Evolutionary conservation across 345 rosid genomes (phyloP), one percentile per base, ranked within the genome.

Genomic region (Camelina neglecta): DNA sequence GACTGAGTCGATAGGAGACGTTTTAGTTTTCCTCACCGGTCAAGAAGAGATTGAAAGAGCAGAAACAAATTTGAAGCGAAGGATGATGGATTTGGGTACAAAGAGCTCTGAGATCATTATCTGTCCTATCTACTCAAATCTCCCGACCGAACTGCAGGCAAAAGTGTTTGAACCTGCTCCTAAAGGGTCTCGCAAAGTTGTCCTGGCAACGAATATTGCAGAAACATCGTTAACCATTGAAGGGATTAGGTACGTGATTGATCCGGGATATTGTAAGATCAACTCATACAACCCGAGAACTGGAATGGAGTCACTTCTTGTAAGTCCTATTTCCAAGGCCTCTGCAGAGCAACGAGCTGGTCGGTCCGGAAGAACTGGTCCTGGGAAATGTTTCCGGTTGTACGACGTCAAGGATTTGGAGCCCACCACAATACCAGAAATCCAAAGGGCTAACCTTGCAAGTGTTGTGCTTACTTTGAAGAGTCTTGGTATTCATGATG

Each of bases 31-130:
- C 60, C 74, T 94, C 29, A 94, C 98, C 35, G 98, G 98, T 68
- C 98, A 94, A 78, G 98, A 94, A 79, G 98, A 94, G 86, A 94
- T 94, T 71, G 98, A 94, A 84, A 84, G 89, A 16, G 96, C 89
- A 3, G 97, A 92, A 69, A 90, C 88, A 77, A 86, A 73, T 73
- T 78, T 94, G 84, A 92, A 87, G 83, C 85, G 72, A 39, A 82
- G 86, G 80, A 90, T 87, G 67, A 87, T 82, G 75, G 95, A 89
- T 36, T 74, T 89, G 72, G 96, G 98, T 61, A 84, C 86, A 31
- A 89, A 90, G 83, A 87, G 90, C 66, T 91, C 93, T 2, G 97
- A 92, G 69, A 84, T 94, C 67, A 86, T 94, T 53, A 90, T 94
- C 71, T 92, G 95, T 65, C 97, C 98, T 0, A 92, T 94, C 56